These are phyloP conservation scores for Urtica urens DNA, from an alignment of 306 rosid species.

Conservation along the genomic window DNA sequence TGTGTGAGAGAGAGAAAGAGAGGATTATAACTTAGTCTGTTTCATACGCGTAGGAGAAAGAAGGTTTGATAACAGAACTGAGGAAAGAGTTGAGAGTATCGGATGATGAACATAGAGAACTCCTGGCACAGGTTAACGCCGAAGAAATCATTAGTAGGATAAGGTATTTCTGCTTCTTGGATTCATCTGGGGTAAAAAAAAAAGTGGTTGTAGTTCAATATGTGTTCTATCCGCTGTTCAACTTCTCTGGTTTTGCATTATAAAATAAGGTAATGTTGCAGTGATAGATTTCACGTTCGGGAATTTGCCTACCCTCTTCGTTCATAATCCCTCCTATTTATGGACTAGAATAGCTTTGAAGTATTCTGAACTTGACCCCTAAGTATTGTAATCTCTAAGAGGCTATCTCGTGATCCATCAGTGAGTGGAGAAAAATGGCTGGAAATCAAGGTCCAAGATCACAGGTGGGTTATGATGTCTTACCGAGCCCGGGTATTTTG, in stretches of 20 bases:
- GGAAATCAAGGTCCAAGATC: conserved; percentile 66
- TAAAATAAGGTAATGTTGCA: too few species aligned
- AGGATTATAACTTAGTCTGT: too few species aligned
- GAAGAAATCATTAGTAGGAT: conserved; percentile 73
- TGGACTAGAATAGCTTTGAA: too few species aligned
- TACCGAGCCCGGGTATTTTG: conserved; percentile 66
- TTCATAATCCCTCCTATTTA: too few species aligned
- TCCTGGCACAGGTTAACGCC: conserved; percentile 68
- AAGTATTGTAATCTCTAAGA: neutral
- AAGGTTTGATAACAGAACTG: conserved; percentile 91
- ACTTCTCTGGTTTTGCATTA: conserved; percentile 13
- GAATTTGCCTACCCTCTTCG: too few species aligned
- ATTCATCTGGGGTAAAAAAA: conserved; percentile 3
- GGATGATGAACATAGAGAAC: conserved; percentile 89
- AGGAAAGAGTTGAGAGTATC: conserved; percentile 98
- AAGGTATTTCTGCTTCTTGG: conserved; percentile 36
- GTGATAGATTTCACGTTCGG: too few species aligned
- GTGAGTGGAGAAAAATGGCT: conserved; percentile 87
- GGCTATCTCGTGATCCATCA: conserved; percentile 25
- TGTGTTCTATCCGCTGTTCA: conserved; percentile 11
- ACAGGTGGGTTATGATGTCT: conserved; percentile 50
- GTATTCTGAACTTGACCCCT: too few species aligned
- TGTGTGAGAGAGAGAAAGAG: too few species aligned
- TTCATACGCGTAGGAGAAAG: conserved; percentile 99
- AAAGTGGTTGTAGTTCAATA: neutral